Evolutionary conservation across 257 asterid genomes (phyloP), one percentile per base, ranked within the genome.

Genomic region (Primulina huaijiensis): DNA sequence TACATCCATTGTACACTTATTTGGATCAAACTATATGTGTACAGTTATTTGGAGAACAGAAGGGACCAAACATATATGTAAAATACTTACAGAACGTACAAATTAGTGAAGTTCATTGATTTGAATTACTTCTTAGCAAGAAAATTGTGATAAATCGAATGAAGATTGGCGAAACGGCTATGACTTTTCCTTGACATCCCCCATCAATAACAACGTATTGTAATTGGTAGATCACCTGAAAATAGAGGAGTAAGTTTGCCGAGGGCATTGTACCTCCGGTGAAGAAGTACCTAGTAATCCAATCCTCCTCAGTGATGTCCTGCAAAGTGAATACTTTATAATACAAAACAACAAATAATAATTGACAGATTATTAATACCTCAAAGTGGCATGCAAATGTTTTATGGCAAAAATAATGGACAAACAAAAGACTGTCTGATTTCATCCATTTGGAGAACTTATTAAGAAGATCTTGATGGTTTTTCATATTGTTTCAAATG

Each of bases 201-300:
- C 8, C 17, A 11, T 20, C 40, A 5, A 37, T 27, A 9, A 53
- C 12, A 55, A 8, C 29, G 0, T n/a, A 69, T 61, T 4, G 65
- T 43, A 60, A 75, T 11, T 2, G 27, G 60, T 21, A 75, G 58
- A 78, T 85, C 40, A 87, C 97, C 91, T 93, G 99, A 82, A 89
- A 93, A 82, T 93, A 93, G n/a, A 93, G 96, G 69, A 93, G 96
- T 76, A 90, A 78, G 75, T 87, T 83, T 60, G 96, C 96, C 0
- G 96, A 81, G 61, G 97, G 96, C 96, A 93, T 93, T 63, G 96
- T 93, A 61, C 98, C 98, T 31, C 99, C 96, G 4, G 88, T 77
- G 67, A 93, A 93, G 89, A 90, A 93, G 80, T 93, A 89, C 75
- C 96, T 81, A 65, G 97, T 93, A 63, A 93, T 93, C 99, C 96